phyloP scores from a whole-genome alignment of 1,139 yeast species.

The Saccharomycopsis phalli region DNA sequence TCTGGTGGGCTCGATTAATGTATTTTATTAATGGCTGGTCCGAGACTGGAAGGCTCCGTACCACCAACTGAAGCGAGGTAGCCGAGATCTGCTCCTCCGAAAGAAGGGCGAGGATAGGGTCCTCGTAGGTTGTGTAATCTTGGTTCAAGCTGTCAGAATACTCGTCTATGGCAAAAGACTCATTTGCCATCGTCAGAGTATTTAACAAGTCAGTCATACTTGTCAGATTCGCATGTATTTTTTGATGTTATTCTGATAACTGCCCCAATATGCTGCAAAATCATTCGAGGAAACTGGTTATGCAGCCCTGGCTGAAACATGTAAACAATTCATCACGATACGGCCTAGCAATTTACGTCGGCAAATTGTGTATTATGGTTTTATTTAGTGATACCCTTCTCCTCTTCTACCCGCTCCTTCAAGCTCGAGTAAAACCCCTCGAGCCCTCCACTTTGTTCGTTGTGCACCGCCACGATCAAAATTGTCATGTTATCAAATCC shows the following conservation, averaged over 20 bases:
- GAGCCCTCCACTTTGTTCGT: slow-evolving; percentile 29
- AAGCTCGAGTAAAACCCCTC: slow-evolving; percentile 52
- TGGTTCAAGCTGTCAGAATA: slow-evolving; percentile 4
- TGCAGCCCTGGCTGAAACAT: background rate
- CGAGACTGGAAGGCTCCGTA: slow-evolving; percentile 17
- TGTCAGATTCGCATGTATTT: background rate
- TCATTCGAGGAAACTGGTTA: too few relatives aligned
- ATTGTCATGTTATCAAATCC: slow-evolving; percentile 80
- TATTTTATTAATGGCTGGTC: slow-evolving; percentile 20
- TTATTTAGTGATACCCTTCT: slow-evolving; percentile 34
- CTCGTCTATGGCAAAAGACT: background rate
- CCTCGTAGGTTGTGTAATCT: slow-evolving; percentile 13
- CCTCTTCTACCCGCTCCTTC: slow-evolving; percentile 41
- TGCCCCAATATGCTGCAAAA: too few relatives aligned
- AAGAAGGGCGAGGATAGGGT: slow-evolving; percentile 17
- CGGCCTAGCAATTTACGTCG: background rate
- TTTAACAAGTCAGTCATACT: background rate
- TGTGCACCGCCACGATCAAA: slow-evolving; percentile 53
- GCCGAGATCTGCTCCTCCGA: slow-evolving; percentile 12
- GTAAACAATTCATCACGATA: background rate
- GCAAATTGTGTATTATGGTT: background rate
- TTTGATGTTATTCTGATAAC: background rate
- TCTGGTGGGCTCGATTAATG: slow-evolving; percentile 16
- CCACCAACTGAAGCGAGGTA: slow-evolving; percentile 10
- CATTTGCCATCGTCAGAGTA: background rate